phyloP scores from a whole-genome alignment of 73 alveolate species.

The Uronychia binucleata region DNA sequence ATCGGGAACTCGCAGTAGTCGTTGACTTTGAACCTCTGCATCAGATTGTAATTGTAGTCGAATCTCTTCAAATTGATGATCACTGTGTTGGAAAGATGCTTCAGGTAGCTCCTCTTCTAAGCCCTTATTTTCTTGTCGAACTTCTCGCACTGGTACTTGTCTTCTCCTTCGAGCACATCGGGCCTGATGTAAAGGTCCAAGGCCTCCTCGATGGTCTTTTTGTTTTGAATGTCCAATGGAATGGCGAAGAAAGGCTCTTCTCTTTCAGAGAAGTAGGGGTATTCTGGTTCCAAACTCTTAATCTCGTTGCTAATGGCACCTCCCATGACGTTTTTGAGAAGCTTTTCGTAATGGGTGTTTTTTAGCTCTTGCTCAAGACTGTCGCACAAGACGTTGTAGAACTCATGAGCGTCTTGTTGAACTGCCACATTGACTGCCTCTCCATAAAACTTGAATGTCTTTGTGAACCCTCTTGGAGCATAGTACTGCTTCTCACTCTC shows the following conservation, averaged over 20 bases:
- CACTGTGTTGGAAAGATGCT: conserved; percentile 72
- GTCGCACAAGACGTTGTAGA: conserved; percentile 89
- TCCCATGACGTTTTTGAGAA: conserved; percentile 83
- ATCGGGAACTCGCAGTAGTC: conserved; percentile 97
- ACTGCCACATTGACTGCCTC: conserved; percentile 87
- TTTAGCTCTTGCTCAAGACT: conserved; percentile 85
- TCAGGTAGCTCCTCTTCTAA: conserved; percentile 73
- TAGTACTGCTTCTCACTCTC: conserved; percentile 90
- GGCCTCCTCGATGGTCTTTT: conserved; percentile 86
- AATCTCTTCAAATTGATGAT: conserved; percentile 88
- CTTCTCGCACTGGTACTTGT: conserved; percentile 76
- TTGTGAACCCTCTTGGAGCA: conserved; percentile 87
- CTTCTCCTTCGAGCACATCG: conserved; percentile 87
- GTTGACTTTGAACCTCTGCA: conserved; percentile 87
- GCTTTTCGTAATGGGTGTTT: conserved; percentile 67
- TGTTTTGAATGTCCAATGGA: conserved; percentile 89
- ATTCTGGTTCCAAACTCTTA: conserved; percentile 78
- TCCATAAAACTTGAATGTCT: conserved; percentile 78
- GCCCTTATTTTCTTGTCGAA: conserved; percentile 73
- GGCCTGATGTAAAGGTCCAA: conserved; percentile 82
- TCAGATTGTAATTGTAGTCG: conserved; percentile 83
- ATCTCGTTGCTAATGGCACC: conserved; percentile 92
- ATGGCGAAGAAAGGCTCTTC: conserved; percentile 92
- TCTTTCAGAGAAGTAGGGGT: conserved; percentile 84
- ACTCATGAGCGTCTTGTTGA: conserved; percentile 97